Conservation (phyloP, 2,329 filamentous ascomycete genomes). For the Clonostachys solani region DNA sequence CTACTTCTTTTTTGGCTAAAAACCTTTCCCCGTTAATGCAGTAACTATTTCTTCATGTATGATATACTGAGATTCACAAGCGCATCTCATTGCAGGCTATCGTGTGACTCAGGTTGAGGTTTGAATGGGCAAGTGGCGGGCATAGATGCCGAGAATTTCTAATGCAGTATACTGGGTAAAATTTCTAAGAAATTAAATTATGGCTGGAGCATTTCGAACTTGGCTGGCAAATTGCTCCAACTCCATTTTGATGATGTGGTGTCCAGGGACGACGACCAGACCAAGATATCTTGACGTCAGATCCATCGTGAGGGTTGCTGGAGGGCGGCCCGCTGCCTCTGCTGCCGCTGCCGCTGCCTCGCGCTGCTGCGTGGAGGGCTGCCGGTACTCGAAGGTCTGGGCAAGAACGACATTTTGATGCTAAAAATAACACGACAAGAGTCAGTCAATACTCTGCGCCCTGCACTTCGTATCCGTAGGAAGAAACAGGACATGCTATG, state of each 20-base stretch:
- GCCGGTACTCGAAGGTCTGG: conserved; percentile 84
- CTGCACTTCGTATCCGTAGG: no score
- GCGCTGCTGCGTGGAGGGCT: conserved; percentile 52
- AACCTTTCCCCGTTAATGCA: no score
- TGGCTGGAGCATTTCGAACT: conserved; percentile 15
- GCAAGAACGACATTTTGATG: conserved; percentile 85
- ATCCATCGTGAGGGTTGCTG: conserved; percentile 51
- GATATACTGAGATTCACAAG: no score
- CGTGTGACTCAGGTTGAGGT: no score
- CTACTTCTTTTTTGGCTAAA: no score
- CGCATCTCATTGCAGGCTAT: no score
- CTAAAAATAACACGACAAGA: conserved; percentile 35
- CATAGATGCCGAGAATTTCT: no score
- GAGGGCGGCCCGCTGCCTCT: conserved; percentile 17
- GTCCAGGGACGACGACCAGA: conserved; percentile 82
- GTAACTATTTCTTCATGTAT: no score
- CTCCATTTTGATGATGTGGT: conserved; percentile 84
- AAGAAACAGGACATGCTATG: not conserved
- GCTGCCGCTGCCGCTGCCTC: conserved; percentile 26
- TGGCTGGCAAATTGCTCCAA: conserved; percentile 71
- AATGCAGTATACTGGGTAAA: not conserved
- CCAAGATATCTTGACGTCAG: conserved; percentile 87
- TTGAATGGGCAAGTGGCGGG: no score
- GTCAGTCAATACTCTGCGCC: not conserved
- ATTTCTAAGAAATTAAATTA: not conserved